phyloP scores from a whole-genome alignment of 345 rosid species.

The Bruguiera gymnorhiza region DNA sequence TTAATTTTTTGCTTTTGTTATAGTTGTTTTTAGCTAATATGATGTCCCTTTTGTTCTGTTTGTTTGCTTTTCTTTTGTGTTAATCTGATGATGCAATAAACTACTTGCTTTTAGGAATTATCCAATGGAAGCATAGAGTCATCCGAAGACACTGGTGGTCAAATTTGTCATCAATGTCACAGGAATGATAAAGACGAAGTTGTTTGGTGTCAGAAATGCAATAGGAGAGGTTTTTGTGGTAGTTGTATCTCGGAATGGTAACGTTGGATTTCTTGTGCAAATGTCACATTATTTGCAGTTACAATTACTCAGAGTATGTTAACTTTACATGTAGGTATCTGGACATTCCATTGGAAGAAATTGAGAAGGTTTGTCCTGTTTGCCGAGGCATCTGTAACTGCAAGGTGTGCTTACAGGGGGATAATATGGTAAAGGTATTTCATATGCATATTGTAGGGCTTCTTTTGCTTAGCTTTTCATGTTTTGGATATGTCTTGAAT shows the following conservation, averaged over 20 bases:
- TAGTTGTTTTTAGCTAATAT: not conserved
- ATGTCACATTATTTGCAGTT: not conserved
- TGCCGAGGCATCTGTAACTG: constrained; percentile 91
- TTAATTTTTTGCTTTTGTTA: too few relatives aligned
- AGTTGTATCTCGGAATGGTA: constrained; percentile 71
- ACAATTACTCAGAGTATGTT: constrained; percentile 9
- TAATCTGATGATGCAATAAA: constrained; percentile 6
- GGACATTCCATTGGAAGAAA: constrained; percentile 61
- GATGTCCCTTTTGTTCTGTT: not conserved
- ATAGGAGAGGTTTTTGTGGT: constrained; percentile 80
- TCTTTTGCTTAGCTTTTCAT: not conserved
- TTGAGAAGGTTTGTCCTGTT: constrained; percentile 83
- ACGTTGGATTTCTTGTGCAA: constrained; percentile 26
- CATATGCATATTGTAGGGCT: not conserved
- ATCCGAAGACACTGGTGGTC: constrained; percentile 65
- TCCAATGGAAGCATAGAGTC: constrained; percentile 63
- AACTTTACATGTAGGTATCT: constrained; percentile 49
- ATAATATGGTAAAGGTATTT: constrained; percentile 75
- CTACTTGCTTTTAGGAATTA: constrained; percentile 52
- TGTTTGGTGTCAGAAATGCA: constrained; percentile 73
- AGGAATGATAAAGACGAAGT: constrained; percentile 58
- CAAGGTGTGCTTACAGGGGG: constrained; percentile 75
- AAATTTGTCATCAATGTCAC: constrained; percentile 80
- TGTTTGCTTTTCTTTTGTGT: not conserved
- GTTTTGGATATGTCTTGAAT: constrained; percentile 5